Percentiles rank a stretch among this genome's conserved stretches.
phyloP scores from a whole-genome alignment of 1,139 yeast species.

The Taphrina deformans region DNA sequence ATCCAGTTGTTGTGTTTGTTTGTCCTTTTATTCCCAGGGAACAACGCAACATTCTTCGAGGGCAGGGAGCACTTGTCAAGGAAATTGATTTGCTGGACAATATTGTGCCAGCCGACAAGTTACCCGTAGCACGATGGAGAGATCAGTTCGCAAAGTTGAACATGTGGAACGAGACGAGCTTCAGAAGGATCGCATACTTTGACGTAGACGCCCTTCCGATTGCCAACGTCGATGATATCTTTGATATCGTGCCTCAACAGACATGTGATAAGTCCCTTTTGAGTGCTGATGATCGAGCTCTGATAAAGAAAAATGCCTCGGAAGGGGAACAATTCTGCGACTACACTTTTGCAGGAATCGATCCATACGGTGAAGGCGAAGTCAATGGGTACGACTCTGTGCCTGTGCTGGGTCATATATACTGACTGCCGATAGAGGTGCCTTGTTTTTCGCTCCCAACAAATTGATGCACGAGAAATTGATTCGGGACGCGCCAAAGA shows the following conservation, averaged over 20 bases:
- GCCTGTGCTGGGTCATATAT: background rate
- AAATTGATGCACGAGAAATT: slow-evolving; percentile 9
- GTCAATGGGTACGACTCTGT: slow-evolving; percentile 11
- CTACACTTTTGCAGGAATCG: slow-evolving; percentile 14
- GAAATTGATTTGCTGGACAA: slow-evolving; percentile 20
- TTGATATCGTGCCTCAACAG: slow-evolving; percentile 42
- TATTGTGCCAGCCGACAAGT: slow-evolving; percentile 1
- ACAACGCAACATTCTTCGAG: slow-evolving; percentile 25
- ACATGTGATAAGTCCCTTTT: background rate
- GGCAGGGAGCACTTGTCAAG: slow-evolving; percentile 29
- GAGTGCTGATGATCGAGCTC: background rate
- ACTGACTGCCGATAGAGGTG: background rate
- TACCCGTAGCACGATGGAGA: slow-evolving; percentile 21
- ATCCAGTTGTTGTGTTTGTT: slow-evolving; percentile 23
- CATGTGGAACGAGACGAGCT: slow-evolving; percentile 65
- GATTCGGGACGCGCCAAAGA: background rate
- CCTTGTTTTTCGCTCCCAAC: slow-evolving; percentile 11
- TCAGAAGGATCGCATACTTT: slow-evolving; percentile 64
- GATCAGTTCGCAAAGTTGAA: slow-evolving; percentile 40
- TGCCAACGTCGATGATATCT: slow-evolving; percentile 49
- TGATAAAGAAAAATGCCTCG: background rate
- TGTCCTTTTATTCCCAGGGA: slow-evolving; percentile 7
- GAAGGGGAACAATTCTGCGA: background rate
- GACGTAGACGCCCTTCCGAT: slow-evolving; percentile 81
- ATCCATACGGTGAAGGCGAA: slow-evolving; percentile 16